phyloP scores from a whole-genome alignment of 768 basidiomycete genomes.

The Dentipellis sp. region DNA sequence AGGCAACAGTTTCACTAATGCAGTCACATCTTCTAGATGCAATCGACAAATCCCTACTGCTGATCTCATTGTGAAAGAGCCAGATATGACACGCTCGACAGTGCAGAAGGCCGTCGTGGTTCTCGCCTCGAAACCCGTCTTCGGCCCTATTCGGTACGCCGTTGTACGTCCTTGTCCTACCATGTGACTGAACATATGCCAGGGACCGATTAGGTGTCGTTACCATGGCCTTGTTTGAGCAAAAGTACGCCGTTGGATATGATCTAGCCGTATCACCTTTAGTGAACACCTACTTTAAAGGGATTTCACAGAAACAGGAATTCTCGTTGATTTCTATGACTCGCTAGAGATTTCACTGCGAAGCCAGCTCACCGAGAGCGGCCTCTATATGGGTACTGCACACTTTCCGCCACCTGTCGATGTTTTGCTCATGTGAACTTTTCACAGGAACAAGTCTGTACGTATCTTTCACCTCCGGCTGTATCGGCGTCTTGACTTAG shows the following conservation, averaged over 20 bases:
- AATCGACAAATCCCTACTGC: slow-evolving; percentile 89
- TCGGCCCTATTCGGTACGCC: slow-evolving; percentile 80
- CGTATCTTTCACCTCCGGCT: background rate
- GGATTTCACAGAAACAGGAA: slow-evolving; percentile 80
- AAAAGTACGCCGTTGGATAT: slow-evolving; percentile 36
- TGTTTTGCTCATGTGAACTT: slow-evolving; percentile 9
- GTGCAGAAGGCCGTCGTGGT: slow-evolving; percentile 98
- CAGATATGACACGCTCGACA: slow-evolving; percentile 88
- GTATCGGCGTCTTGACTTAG: background rate
- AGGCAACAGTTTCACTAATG: background rate
- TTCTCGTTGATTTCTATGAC: slow-evolving; percentile 80
- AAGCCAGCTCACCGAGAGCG: slow-evolving; percentile 82
- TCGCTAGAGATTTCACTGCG: slow-evolving; percentile 71
- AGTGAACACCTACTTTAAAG: slow-evolving; percentile 25
- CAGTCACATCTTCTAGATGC: slow-evolving; percentile 41
- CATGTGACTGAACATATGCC: slow-evolving; percentile 17
- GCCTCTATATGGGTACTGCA: slow-evolving; percentile 84
- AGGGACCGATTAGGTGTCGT: slow-evolving; percentile 93
- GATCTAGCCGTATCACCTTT: background rate
- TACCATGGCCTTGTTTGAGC: slow-evolving; percentile 84
- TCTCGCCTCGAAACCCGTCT: slow-evolving; percentile 81
- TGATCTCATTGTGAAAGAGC: slow-evolving; percentile 63
- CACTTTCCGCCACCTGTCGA: background rate
- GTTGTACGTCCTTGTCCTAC: background rate
- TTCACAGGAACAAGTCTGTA: slow-evolving; percentile 60